These are phyloP conservation scores for Beta macrorhiza DNA, from an alignment of 179 eudicot genomes.

Conservation along the genomic window DNA sequence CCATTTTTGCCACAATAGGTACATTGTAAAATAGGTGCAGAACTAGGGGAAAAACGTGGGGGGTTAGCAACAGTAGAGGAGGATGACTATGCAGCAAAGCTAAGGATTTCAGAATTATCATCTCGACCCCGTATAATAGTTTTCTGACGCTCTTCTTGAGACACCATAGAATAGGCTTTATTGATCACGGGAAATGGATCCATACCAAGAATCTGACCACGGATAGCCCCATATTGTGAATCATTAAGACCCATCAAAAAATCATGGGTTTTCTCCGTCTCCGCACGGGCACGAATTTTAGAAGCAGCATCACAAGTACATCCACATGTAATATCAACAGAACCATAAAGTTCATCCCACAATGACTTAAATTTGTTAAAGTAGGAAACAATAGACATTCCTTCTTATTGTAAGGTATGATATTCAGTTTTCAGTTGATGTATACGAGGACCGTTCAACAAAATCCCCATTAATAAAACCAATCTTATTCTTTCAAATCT, in stretches of 20 bases:
- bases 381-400: too few relatives aligned
- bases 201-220: not conserved
- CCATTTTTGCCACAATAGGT: too few relatives aligned
- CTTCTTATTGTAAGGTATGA: too few relatives aligned
- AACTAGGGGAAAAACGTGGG: too few relatives aligned
- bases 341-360: not conserved
- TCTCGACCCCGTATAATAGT: not conserved
- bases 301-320: not conserved
- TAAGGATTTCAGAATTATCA: not conserved
- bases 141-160: not conserved
- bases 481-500: too few relatives aligned
- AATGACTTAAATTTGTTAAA: not conserved
- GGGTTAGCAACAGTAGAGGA: not conserved
- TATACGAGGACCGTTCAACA: too few relatives aligned
- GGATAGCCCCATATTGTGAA: not conserved
- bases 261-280: not conserved
- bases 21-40: too few relatives aligned
- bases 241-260: not conserved
- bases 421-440: too few relatives aligned
- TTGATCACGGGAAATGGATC: not conserved
- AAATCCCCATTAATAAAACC: too few relatives aligned
- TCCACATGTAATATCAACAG: not conserved
- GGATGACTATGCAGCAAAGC: not conserved
- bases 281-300: not conserved
- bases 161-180: not conserved